Conservation (phyloP, 2,329 filamentous ascomycete genomes). For the Stemphylium lycopersici region DNA sequence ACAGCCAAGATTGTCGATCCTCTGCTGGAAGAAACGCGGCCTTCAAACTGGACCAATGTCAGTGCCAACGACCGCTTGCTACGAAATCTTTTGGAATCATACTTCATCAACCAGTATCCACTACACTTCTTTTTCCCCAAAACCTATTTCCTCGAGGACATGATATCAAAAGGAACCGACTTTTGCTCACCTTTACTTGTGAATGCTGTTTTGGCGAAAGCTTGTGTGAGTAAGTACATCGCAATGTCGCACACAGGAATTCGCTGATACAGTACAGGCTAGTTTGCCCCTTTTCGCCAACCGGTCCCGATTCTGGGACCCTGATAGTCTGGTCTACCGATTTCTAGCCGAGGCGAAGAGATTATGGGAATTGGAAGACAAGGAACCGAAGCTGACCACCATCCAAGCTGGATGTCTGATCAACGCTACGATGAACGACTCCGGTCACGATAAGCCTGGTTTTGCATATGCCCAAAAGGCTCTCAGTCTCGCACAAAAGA, state of each 20-base stretch:
- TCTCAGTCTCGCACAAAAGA: slow-evolving; percentile 18
- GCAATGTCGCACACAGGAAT: neutral
- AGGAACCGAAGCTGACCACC: slow-evolving; percentile 15
- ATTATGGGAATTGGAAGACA: slow-evolving; percentile 24
- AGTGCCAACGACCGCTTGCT: slow-evolving; percentile 23
- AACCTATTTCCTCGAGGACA: slow-evolving; percentile 26
- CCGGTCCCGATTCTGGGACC: slow-evolving; percentile 20
- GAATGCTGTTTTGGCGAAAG: slow-evolving; percentile 27
- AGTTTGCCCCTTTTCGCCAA: slow-evolving; percentile 10
- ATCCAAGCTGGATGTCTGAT: slow-evolving; percentile 23
- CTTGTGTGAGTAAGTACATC: slow-evolving; percentile 21
- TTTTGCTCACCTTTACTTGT: slow-evolving; percentile 28
- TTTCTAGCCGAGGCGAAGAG: slow-evolving; percentile 30
- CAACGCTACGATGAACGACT: slow-evolving; percentile 13
- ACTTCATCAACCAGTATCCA: slow-evolving; percentile 20
- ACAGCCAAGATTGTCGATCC: slow-evolving; percentile 26
- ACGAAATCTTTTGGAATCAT: slow-evolving; percentile 18
- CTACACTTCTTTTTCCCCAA: slow-evolving; percentile 22
- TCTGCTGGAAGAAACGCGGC: slow-evolving; percentile 15
- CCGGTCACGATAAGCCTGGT: slow-evolving; percentile 14
- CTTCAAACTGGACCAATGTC: slow-evolving; percentile 27
- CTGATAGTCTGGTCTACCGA: slow-evolving; percentile 19
- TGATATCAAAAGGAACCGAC: slow-evolving; percentile 11
- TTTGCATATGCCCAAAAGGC: slow-evolving; percentile 14
- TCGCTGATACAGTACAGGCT: slow-evolving; percentile 10